These are phyloP conservation scores for Tetrapisispora fleetii DNA, from an alignment of 805 yeast genomes.

Conservation along the genomic window DNA sequence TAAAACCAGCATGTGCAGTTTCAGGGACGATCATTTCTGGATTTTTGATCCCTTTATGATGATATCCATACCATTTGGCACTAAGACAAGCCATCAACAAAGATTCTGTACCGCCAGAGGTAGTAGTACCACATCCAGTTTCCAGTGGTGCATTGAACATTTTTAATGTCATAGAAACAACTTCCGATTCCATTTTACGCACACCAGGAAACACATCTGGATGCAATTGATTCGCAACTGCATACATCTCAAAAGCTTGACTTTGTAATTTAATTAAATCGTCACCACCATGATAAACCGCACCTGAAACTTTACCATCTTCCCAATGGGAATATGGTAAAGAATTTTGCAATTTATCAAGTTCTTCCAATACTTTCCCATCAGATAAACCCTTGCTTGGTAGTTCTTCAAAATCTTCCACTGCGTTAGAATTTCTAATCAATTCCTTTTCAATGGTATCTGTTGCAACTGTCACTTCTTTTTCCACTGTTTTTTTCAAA, in stretches of 20 bases:
- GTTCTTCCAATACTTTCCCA: slow-evolving; percentile 37
- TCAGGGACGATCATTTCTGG: slow-evolving; percentile 88
- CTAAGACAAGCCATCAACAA: slow-evolving; percentile 75
- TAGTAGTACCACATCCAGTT: slow-evolving; percentile 61
- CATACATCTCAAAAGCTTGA: slow-evolving; percentile 60
- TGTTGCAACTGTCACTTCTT: slow-evolving; percentile 44
- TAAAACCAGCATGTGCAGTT: slow-evolving; percentile 91
- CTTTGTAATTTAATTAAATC: slow-evolving; percentile 67
- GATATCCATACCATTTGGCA: slow-evolving; percentile 68
- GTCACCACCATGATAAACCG: slow-evolving; percentile 93
- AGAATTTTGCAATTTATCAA: slow-evolving; percentile 37
- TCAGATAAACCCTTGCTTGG: slow-evolving; percentile 54
- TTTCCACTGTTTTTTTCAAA: slow-evolving; percentile 45
- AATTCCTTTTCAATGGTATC: slow-evolving; percentile 45
- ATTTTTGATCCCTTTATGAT: slow-evolving; percentile 44
- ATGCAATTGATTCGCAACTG: slow-evolving; percentile 89
- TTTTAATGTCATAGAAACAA: slow-evolving; percentile 79
- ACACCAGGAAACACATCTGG: slow-evolving; percentile 97
- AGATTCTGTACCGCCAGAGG: slow-evolving; percentile 96
- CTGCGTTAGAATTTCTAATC: slow-evolving; percentile 41
- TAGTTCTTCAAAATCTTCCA: slow-evolving; percentile 37
- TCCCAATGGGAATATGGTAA: slow-evolving; percentile 73
- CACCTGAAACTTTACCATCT: slow-evolving; percentile 82
- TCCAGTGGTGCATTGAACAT: slow-evolving; percentile 70
- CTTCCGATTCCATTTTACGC: slow-evolving; percentile 92